Conservation (phyloP, 495 filamentous ascomycete species). For the Aspergillus homomorphus region DNA sequence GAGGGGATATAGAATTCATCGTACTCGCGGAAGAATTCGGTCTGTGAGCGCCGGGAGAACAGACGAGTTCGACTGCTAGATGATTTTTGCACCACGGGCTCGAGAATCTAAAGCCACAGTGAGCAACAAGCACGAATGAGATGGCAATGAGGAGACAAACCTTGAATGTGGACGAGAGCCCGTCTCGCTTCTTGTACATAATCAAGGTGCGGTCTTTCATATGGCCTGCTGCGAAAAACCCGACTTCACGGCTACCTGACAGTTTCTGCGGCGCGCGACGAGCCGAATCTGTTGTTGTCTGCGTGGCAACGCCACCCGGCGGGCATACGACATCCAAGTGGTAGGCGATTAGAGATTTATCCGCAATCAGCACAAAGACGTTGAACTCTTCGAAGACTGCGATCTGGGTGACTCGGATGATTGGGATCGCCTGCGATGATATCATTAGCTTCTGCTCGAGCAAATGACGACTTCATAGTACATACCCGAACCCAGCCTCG, state of each 20-base stretch:
- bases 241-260: conserved; percentile 81
- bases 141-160: conserved; percentile 28
- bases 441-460: conserved; percentile 15
- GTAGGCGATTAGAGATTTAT: conserved; percentile 89
- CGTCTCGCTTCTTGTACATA: conserved; percentile 95
- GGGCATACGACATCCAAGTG: conserved; percentile 89
- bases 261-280: conserved; percentile 86
- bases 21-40: conserved; percentile 96
- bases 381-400: conserved; percentile 95
- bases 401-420: conserved; percentile 80
- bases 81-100: conserved; percentile 86
- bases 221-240: conserved; percentile 89
- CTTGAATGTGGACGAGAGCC: conserved; percentile 88
- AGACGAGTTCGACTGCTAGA: conserved; percentile 58
- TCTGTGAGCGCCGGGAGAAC: conserved; percentile 65
- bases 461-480: conserved; percentile 11
- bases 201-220: conserved; percentile 96
- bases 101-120: conserved; percentile 59
- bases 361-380: conserved; percentile 82
- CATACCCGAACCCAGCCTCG: conserved; percentile 82
- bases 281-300: conserved; percentile 54
- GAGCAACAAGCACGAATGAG: not conserved
- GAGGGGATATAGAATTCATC: conserved; percentile 98
- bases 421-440: conserved; percentile 61
- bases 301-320: conserved; percentile 56